A percentile compares a stretch with the other conserved stretches of the same genome.
These are phyloP conservation scores for Rhodomyrtus tomentosa DNA, from an alignment of 345 rosid species.

Conservation along the genomic window DNA sequence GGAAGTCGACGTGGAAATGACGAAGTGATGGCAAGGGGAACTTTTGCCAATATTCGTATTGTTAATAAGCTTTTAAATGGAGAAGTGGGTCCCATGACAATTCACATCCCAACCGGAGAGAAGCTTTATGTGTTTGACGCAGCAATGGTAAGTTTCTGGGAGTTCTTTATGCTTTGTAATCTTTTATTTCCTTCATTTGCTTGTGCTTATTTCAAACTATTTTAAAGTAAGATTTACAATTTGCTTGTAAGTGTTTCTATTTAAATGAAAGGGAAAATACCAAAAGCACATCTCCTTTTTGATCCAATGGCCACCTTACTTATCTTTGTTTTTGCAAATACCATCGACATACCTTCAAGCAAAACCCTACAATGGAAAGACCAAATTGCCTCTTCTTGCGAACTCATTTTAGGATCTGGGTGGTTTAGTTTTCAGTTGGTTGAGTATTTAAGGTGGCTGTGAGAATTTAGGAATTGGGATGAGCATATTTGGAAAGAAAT, in stretches of 20 bases:
- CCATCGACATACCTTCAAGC: neutral
- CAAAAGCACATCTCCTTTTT: neutral
- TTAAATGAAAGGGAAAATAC: neutral
- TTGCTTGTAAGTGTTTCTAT: neutral
- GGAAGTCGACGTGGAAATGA: slow-evolving; percentile 99
- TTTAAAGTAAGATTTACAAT: neutral
- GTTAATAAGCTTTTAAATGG: slow-evolving; percentile 95
- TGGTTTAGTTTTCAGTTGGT: neutral
- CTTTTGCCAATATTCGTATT: slow-evolving; percentile 94
- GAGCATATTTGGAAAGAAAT: neutral
- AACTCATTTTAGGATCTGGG: neutral
- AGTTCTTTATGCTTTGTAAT: neutral
- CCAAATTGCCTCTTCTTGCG: neutral
- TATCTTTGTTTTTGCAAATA: no score
- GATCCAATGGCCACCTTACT: neutral
- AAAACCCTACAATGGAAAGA: neutral
- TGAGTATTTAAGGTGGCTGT: neutral
- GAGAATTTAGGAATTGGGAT: neutral
- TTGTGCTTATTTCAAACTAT: neutral
- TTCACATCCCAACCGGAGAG: slow-evolving; percentile 94
- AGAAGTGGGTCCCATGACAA: slow-evolving; percentile 90
- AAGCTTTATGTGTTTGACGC: slow-evolving; percentile 90
- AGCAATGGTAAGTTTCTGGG: slow-evolving; percentile 48
- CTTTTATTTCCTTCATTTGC: neutral
- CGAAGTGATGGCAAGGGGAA: slow-evolving; percentile 96